phyloP scores from a whole-genome alignment of 192 early-diverging fungal species.

The Podila verticillata region DNA sequence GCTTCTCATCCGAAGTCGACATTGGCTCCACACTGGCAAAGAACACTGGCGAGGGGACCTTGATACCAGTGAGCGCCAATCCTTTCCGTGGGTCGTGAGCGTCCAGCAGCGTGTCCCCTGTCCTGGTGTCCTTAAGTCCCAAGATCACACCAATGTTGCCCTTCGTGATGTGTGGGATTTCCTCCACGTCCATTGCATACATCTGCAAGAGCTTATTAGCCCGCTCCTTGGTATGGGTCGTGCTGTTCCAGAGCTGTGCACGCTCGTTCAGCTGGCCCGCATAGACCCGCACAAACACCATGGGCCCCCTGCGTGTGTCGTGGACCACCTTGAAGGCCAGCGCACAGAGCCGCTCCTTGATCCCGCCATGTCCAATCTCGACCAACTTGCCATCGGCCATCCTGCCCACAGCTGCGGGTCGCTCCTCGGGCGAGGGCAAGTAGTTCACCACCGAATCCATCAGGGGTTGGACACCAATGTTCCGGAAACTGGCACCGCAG shows the following conservation, averaged over 20 bases:
- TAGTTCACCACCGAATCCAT: slow-evolving; percentile 90
- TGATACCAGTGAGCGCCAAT: slow-evolving; percentile 76
- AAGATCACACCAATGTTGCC: slow-evolving; percentile 91
- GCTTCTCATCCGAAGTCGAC: slow-evolving; percentile 79
- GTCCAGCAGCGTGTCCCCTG: slow-evolving; percentile 86
- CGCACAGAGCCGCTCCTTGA: slow-evolving; percentile 75
- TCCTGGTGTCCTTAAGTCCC: slow-evolving; percentile 84
- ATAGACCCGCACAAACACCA: slow-evolving; percentile 94
- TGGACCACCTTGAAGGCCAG: slow-evolving; percentile 95
- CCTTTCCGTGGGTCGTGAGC: slow-evolving; percentile 59
- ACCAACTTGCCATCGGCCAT: slow-evolving; percentile 50
- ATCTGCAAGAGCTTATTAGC: slow-evolving; percentile 87
- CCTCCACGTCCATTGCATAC: slow-evolving; percentile 92
- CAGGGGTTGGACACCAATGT: slow-evolving; percentile 93
- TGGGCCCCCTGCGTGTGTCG: slow-evolving; percentile 84
- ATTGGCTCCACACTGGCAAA: slow-evolving; percentile 80
- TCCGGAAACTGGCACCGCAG: slow-evolving; percentile 87
- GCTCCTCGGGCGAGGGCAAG: slow-evolving; percentile 83
- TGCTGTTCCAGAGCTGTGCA: slow-evolving; percentile 73
- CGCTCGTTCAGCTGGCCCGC: slow-evolving; percentile 78
- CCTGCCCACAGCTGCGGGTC: slow-evolving; percentile 67
- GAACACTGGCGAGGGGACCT: slow-evolving; percentile 89
- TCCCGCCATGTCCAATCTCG: slow-evolving; percentile 53
- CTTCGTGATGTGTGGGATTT: slow-evolving; percentile 71
- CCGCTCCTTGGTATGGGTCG: slow-evolving; percentile 75